Conservation (phyloP, 148 eudicot species). For the Rhododendron henanense region DNA sequence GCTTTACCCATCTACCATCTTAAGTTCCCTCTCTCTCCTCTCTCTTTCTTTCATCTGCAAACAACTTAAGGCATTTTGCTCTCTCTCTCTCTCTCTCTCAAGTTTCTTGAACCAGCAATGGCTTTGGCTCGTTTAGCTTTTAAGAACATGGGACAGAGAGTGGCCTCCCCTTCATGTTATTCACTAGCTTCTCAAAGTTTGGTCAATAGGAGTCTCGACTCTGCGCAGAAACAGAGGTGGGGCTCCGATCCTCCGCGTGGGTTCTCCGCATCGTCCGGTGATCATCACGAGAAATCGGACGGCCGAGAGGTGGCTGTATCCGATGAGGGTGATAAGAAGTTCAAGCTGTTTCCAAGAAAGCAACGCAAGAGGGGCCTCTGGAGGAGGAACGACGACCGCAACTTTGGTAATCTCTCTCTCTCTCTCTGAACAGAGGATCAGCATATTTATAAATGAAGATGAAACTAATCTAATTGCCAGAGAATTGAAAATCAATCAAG, state of each 20-base stretch:
- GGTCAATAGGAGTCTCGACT: not conserved
- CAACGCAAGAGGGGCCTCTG: constrained; percentile 20
- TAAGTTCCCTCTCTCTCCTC: not conserved
- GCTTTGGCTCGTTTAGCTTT: constrained; percentile 49
- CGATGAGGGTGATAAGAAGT: constrained; percentile 27
- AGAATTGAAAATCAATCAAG: not conserved
- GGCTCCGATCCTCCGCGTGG: not conserved
- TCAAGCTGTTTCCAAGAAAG: constrained; percentile 41
- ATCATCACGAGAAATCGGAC: not conserved
- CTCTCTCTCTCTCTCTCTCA: too few species aligned
- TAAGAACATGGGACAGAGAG: constrained; percentile 40
- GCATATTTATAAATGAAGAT: not conserved
- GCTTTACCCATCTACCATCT: not conserved
- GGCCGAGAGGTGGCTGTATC: constrained; percentile 34
- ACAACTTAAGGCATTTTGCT: not conserved
- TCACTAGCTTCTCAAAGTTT: constrained; percentile 14
- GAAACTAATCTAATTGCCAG: not conserved
- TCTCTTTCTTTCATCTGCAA: not conserved
- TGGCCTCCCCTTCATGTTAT: constrained; percentile 6
- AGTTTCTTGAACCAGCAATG: constrained; percentile 17
- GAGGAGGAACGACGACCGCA: not conserved
- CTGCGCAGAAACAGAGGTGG: not conserved
- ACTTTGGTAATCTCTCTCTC: not conserved
- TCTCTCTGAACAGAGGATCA: not conserved
- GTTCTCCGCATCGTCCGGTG: not conserved